Evolutionary conservation across 2,329 filamentous ascomycete species (phyloP).

Genomic region (Alternaria consortialis): DNA sequence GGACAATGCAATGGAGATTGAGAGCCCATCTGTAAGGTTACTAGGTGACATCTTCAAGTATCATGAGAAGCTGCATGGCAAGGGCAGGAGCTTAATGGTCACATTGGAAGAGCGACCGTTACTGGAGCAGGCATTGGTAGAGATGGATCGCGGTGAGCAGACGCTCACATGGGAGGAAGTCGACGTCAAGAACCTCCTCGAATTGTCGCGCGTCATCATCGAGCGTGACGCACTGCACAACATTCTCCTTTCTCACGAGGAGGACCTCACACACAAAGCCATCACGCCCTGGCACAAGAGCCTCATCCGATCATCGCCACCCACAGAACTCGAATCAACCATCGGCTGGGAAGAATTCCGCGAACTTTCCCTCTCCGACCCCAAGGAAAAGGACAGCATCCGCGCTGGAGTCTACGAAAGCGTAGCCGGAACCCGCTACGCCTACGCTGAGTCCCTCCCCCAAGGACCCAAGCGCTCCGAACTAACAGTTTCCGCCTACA

Average conservation of each 20-base stretch:
- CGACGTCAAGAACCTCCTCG: slow-evolving; percentile 93
- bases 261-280: slow-evolving; percentile 39
- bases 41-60: slow-evolving; percentile 72
- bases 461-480: slow-evolving; percentile 27
- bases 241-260: slow-evolving; percentile 64
- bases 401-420: slow-evolving; percentile 39
- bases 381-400: slow-evolving; percentile 31
- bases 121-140: slow-evolving; percentile 72
- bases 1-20: slow-evolving; percentile 78
- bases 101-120: slow-evolving; percentile 51
- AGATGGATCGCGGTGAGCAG: slow-evolving; percentile 73
- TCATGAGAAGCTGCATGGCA: slow-evolving; percentile 63
- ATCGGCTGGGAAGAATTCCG: slow-evolving; percentile 43
- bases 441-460: slow-evolving; percentile 31
- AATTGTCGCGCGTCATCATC: slow-evolving; percentile 84
- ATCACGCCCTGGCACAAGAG: slow-evolving; percentile 34
- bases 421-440: slow-evolving; percentile 34
- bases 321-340: slow-evolving; percentile 34
- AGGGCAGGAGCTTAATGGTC: slow-evolving; percentile 42
- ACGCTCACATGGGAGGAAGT: slow-evolving; percentile 79
- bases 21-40: slow-evolving; percentile 69
- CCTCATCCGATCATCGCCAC: slow-evolving; percentile 27
- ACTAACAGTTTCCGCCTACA: slow-evolving; percentile 38
- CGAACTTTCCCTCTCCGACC: slow-evolving; percentile 26
- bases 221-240: slow-evolving; percentile 81